phyloP scores from a whole-genome alignment of 345 rosid genomes.

The Syzygium jambos region DNA sequence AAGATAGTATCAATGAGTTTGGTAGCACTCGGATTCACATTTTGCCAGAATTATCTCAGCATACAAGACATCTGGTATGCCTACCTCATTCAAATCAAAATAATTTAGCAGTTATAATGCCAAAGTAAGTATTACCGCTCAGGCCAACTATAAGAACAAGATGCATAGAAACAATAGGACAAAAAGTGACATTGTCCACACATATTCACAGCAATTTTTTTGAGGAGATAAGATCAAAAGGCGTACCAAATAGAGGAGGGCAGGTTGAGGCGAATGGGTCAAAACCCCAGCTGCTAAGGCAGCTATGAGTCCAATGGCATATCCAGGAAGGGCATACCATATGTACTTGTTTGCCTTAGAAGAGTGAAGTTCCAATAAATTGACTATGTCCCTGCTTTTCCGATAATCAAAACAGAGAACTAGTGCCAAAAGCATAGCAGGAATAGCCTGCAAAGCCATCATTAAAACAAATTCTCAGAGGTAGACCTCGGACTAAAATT shows the following conservation, averaged over 20 bases:
- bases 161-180: neutral
- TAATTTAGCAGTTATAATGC: neutral
- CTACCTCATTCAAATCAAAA: neutral
- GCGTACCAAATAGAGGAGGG: conserved; percentile 87
- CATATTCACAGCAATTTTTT: neutral
- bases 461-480: neutral
- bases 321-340: conserved; percentile 88
- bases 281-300: conserved; percentile 85
- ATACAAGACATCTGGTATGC: neutral
- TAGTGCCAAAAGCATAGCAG: conserved; percentile 88
- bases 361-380: conserved; percentile 47
- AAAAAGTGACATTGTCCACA: neutral
- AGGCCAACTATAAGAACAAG: neutral
- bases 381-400: conserved; percentile 72
- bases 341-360: conserved; percentile 83
- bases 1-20: neutral
- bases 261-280: conserved; percentile 86
- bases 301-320: conserved; percentile 65
- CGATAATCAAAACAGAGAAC: conserved; percentile 84
- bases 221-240: neutral
- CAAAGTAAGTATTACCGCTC: neutral
- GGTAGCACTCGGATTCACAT: neutral
- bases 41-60: neutral
- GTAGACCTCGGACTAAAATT: neutral
- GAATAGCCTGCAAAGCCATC: conserved; percentile 62